A percentile compares a stretch with the other conserved stretches of the same genome.
Conservation (phyloP, 1,284 basidiomycete species). For the Quambalaria eucalypti region DNA sequence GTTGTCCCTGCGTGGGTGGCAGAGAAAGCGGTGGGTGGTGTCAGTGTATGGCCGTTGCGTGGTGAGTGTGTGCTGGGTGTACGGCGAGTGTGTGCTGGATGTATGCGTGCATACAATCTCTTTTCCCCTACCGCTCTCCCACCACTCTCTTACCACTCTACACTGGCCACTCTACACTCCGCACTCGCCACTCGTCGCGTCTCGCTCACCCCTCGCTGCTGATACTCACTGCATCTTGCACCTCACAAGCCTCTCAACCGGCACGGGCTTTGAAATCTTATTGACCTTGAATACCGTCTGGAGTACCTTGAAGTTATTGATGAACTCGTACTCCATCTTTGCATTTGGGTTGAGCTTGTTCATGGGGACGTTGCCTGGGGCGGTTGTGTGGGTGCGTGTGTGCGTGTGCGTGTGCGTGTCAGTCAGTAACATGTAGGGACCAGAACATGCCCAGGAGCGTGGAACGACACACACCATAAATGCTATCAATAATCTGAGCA, state of each 20-base stretch:
- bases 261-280: conserved; percentile 77
- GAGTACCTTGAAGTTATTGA: conserved; percentile 89
- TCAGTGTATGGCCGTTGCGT: no score
- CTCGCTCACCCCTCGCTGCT: not conserved
- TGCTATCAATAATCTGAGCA: conserved; percentile 68
- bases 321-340: conserved; percentile 82
- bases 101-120: no score
- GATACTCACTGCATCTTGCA: conserved; percentile 83
- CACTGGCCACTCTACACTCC: no score
- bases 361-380: conserved; percentile 37
- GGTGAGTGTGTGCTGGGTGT: no score
- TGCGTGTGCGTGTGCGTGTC: no score
- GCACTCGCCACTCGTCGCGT: not conserved
- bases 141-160: no score
- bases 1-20: no score
- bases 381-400: no score
- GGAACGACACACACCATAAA: conserved; percentile 59
- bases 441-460: conserved; percentile 17
- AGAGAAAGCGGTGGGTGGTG: no score
- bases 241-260: conserved; percentile 81
- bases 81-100: no score
- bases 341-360: conserved; percentile 38
- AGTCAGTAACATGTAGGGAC: not conserved
- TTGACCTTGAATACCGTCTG: conserved; percentile 56
- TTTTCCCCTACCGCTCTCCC: no score